phyloP scores from a whole-genome alignment of 1,284 basidiomycete species.

The Leccinum fallax region DNA sequence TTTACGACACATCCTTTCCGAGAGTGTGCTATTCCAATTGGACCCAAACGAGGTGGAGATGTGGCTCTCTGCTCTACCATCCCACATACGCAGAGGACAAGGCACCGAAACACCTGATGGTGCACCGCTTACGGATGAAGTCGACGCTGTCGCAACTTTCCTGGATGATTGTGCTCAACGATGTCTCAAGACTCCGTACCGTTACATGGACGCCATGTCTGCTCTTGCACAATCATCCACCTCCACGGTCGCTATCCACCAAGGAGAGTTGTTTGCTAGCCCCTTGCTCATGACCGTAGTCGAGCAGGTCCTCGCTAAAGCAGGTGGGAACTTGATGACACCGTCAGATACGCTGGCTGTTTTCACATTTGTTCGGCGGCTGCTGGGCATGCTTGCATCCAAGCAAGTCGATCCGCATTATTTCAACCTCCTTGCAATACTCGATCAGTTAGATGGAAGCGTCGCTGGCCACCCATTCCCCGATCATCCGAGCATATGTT shows the following conservation, averaged over 20 bases:
- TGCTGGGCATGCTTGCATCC: constrained; percentile 58
- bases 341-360: constrained; percentile 65
- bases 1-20: constrained; percentile 61
- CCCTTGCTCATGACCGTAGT: constrained; percentile 77
- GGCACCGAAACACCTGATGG: constrained; percentile 52
- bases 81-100: constrained; percentile 33
- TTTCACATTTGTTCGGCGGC: constrained; percentile 60
- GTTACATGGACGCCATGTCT: constrained; percentile 75
- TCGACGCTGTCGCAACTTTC: constrained; percentile 66
- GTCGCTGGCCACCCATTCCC: constrained; percentile 33
- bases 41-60: constrained; percentile 70
- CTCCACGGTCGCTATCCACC: constrained; percentile 1
- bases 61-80: constrained; percentile 72
- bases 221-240: constrained; percentile 17
- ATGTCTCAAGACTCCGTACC: constrained; percentile 84
- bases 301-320: constrained; percentile 74
- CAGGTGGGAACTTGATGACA: constrained; percentile 52
- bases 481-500: constrained; percentile 41
- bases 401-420: constrained; percentile 47
- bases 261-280: constrained; percentile 47
- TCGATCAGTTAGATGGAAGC: constrained; percentile 41
- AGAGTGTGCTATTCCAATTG: constrained; percentile 83
- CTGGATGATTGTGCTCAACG: constrained; percentile 86
- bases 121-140: constrained; percentile 58
- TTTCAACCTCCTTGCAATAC: constrained; percentile 40